Conservation (phyloP, 805 yeast genomes). For the Lipomyces mesembrius region DNA sequence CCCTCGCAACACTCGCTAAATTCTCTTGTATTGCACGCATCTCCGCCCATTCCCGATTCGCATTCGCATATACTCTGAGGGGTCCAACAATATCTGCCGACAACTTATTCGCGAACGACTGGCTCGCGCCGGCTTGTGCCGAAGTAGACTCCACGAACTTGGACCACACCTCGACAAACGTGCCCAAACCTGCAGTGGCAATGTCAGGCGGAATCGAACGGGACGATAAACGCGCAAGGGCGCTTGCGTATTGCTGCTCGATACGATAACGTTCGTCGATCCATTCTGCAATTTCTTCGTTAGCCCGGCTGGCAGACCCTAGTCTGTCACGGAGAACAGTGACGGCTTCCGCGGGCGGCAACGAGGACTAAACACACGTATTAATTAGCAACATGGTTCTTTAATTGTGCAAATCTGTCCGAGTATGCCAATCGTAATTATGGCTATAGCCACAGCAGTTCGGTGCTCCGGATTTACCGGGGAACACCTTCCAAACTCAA, state of each 20-base stretch:
- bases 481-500: not conserved
- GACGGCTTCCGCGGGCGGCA: constrained; percentile 62
- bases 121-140: constrained; percentile 44
- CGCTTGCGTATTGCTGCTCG: constrained; percentile 54
- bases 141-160: constrained; percentile 40
- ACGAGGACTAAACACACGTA: constrained; percentile 44
- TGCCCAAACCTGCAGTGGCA: constrained; percentile 39
- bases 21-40: constrained; percentile 54
- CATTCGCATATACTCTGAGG: constrained; percentile 53
- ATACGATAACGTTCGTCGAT: constrained; percentile 59
- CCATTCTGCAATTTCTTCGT: constrained; percentile 65
- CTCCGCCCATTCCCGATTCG: constrained; percentile 60
- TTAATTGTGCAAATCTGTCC: not conserved
- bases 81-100: constrained; percentile 48
- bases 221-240: constrained; percentile 50
- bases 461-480: not conserved
- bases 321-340: constrained; percentile 63
- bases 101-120: constrained; percentile 46
- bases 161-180: constrained; percentile 42
- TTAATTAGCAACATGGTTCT: not conserved
- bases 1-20: constrained; percentile 52
- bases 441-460: not conserved
- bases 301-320: constrained; percentile 58
- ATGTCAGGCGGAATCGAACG: constrained; percentile 40
- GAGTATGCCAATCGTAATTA: not conserved